Base-by-base conservation (phyloP, 306 rosid species). In the Alnus rubra region DNA sequence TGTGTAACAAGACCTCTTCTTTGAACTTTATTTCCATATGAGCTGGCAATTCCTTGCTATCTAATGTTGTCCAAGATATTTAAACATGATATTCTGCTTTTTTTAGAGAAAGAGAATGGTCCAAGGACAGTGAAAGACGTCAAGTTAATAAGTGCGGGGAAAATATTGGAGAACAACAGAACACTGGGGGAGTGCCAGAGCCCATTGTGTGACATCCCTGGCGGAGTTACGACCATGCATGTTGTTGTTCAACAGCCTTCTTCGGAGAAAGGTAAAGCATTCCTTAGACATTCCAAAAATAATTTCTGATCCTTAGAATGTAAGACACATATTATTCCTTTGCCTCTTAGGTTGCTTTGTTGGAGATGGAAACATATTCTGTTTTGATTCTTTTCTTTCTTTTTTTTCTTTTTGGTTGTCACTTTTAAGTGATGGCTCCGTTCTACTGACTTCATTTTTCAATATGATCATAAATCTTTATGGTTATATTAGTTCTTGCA, bases 71-170 rank as follows among this genome's bases (percentile, higher is more conserved):
- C 60, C 19, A 31, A 52, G 74, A 69, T 73, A 52, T 42, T 15
- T 16, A 67, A 55, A 51, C 33, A 1, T 74, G 62, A 49, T 56
- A 73, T 74, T 79, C 55, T 4, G 75, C 68, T 75, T 71, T 84
- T 42, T 85, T 76, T 81, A 94, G 98, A 89, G 60, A 92, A 91
- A 81, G 97, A 89, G 72, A 85, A 88, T 81, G 97, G 91, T 44
- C 98, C 98, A 16, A 94, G 83, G 90, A 94, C 93, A 50, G 88
- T 92, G 8, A 92, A 92, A 84, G 98, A 94, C 82, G 88, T 94
- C 82, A 92, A 92, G 95, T 79, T 94, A 80, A 94, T 94, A 81
- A 87, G 97, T 77, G 97, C 85, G 0, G 98, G 97, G 64, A 88
- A 76, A 84, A 68, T 94, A 85, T 87, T 94, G 86, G 97, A 94